These are phyloP conservation scores for Pseudogymnoascus sp. DNA, from an alignment of 2,329 filamentous ascomycete species.

Conservation along the genomic window DNA sequence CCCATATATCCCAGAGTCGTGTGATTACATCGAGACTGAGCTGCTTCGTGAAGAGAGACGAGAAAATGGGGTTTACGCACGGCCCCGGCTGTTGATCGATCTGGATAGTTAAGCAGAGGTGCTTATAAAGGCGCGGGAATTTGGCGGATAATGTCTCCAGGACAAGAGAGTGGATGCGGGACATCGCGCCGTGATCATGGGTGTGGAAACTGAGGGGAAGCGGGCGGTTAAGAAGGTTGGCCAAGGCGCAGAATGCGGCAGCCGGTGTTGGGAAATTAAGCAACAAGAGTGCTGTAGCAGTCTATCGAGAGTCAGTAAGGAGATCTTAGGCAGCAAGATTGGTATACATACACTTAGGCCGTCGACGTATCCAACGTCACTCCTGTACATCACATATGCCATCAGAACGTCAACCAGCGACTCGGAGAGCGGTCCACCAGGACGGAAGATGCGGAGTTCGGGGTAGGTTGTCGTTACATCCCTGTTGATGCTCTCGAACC, in stretches of 20 bases:
- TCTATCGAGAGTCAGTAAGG: constrained; percentile 36
- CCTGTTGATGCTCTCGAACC: constrained; percentile 56
- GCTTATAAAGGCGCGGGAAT: constrained; percentile 54
- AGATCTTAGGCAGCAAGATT: constrained; percentile 18
- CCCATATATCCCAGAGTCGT: constrained; percentile 73
- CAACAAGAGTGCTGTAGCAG: constrained; percentile 65
- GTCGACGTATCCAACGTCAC: constrained; percentile 69
- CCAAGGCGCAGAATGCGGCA: constrained; percentile 62
- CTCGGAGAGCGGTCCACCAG: constrained; percentile 51
- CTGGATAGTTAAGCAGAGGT: constrained; percentile 37
- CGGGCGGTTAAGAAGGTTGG: constrained; percentile 71
- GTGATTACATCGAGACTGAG: constrained; percentile 63
- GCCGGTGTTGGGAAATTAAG: constrained; percentile 60
- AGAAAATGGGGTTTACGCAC: constrained; percentile 56
- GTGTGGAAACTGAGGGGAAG: constrained; percentile 70
- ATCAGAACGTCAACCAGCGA: constrained; percentile 65
- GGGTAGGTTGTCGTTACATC: constrained; percentile 63
- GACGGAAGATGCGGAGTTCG: constrained; percentile 62
- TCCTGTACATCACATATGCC: constrained; percentile 75
- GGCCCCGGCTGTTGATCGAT: constrained; percentile 38
- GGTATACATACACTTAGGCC: constrained; percentile 57
- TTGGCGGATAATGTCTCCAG: constrained; percentile 61
- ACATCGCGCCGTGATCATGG: constrained; percentile 60
- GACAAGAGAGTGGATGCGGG: constrained; percentile 61
- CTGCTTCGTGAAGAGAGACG: constrained; percentile 54